Percentiles rank a stretch among this genome's conserved stretches.
These are phyloP conservation scores for Alopecurus myosuroides DNA, from an alignment of 176 grass and related monocot species.

Conservation along the genomic window DNA sequence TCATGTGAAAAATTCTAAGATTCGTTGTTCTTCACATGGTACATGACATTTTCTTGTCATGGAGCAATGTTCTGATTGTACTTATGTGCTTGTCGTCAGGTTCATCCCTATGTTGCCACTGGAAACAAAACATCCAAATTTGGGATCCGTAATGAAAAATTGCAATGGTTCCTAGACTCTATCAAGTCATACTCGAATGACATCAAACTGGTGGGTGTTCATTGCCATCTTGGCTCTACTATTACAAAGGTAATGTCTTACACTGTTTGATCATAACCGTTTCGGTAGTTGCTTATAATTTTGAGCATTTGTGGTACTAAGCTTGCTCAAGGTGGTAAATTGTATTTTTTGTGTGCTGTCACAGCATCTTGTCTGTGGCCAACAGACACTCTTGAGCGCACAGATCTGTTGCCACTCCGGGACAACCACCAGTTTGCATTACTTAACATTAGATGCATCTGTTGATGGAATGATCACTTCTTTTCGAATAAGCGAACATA, in stretches of 20 bases:
- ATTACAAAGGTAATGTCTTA: constrained; percentile 77
- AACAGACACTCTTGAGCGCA: not conserved
- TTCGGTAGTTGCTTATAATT: not conserved
- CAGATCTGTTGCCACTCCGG: not conserved
- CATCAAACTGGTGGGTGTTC: constrained; percentile 86
- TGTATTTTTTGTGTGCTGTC: not conserved
- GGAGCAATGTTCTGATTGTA: not conserved
- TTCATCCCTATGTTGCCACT: constrained; percentile 98
- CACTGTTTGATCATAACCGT: not conserved
- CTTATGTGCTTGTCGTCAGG: constrained; percentile 38
- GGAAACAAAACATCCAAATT: constrained; percentile 99
- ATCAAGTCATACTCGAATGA: constrained; percentile 78
- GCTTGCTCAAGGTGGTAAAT: not conserved
- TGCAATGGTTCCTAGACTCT: constrained; percentile 95
- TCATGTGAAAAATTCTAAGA: not conserved
- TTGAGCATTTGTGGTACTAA: not conserved
- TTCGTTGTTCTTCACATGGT: not conserved
- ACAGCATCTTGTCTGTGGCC: not conserved
- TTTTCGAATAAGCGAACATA: not conserved
- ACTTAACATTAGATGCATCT: not conserved
- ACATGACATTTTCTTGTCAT: not conserved
- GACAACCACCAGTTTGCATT: not conserved
- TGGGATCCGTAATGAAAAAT: constrained; percentile 94
- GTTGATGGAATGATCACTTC: not conserved
- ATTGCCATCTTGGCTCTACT: constrained; percentile 95